Percentiles rank a stretch among this genome's conserved stretches.
phyloP scores from a whole-genome alignment of 805 yeast species.

The Dipodascus albidus region DNA sequence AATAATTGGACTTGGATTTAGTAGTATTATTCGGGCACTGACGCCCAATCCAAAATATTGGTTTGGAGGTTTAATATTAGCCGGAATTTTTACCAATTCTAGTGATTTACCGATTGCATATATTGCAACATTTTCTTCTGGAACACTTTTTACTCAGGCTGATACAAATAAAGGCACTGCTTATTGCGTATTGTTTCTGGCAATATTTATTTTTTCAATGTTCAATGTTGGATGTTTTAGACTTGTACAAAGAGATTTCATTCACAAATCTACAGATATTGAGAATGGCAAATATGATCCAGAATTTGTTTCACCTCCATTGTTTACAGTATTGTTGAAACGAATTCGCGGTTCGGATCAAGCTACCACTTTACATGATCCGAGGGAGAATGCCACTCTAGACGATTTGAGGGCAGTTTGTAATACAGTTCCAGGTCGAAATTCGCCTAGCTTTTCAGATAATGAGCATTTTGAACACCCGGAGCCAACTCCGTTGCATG shows the following conservation, averaged over 20 bases:
- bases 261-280: constrained; percentile 11
- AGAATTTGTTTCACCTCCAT: background rate
- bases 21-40: constrained; percentile 29
- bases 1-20: constrained; percentile 33
- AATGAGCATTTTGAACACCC: background rate
- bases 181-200: constrained; percentile 65
- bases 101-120: constrained; percentile 83
- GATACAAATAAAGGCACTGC: constrained; percentile 74
- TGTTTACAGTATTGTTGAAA: background rate
- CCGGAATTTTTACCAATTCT: constrained; percentile 67
- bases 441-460: too few relatives aligned
- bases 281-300: background rate
- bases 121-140: constrained; percentile 47
- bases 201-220: constrained; percentile 53
- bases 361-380: too few relatives aligned
- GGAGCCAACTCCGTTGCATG: background rate
- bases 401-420: too few relatives aligned
- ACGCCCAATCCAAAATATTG: constrained; percentile 60
- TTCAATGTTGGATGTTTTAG: constrained; percentile 70
- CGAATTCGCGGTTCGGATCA: background rate
- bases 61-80: constrained; percentile 64
- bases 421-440: too few relatives aligned
- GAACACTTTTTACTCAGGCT: constrained; percentile 40
- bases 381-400: too few relatives aligned
- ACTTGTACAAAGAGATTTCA: constrained; percentile 60